Conservation (phyloP, 257 asterid species). For the Coffea eugenioides region DNA sequence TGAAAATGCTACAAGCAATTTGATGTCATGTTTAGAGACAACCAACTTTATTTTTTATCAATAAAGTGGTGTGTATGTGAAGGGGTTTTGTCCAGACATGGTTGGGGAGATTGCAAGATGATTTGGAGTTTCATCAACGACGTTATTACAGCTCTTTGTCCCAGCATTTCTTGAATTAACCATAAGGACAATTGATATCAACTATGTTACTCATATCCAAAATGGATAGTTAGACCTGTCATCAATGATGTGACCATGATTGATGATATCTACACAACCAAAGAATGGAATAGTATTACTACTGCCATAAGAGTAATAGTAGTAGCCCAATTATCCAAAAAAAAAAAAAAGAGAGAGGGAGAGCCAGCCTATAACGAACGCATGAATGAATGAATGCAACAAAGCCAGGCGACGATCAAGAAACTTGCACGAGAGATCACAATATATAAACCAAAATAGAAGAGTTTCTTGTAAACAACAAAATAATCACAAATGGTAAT, state of each 20-base stretch:
- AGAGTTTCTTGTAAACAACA: conserved; percentile 9
- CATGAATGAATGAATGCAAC: too few species aligned
- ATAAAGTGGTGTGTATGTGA: background rate
- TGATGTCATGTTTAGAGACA: conserved; percentile 5
- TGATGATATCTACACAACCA: background rate
- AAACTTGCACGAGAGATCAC: background rate
- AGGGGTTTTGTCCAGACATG: background rate
- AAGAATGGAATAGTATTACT: background rate
- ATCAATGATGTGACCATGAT: conserved; percentile 3
- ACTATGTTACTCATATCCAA: background rate
- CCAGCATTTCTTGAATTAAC: conserved; percentile 10
- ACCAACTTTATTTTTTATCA: background rate
- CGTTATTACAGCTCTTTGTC: conserved; percentile 14
- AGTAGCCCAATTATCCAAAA: too few species aligned
- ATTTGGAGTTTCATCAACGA: background rate
- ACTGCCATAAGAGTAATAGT: too few species aligned
- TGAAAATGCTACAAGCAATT: background rate
- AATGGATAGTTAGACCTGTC: conserved; percentile 12
- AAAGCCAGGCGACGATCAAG: background rate
- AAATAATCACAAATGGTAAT: conserved; percentile 8
- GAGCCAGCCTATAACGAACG: background rate
- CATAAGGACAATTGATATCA: conserved; percentile 18
- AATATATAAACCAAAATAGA: background rate
- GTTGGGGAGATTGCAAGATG: conserved; percentile 1
- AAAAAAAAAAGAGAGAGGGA: too few species aligned